Conservation (phyloP, 352 stramenopile species). For the Globisporangium cylindrosporum region DNA sequence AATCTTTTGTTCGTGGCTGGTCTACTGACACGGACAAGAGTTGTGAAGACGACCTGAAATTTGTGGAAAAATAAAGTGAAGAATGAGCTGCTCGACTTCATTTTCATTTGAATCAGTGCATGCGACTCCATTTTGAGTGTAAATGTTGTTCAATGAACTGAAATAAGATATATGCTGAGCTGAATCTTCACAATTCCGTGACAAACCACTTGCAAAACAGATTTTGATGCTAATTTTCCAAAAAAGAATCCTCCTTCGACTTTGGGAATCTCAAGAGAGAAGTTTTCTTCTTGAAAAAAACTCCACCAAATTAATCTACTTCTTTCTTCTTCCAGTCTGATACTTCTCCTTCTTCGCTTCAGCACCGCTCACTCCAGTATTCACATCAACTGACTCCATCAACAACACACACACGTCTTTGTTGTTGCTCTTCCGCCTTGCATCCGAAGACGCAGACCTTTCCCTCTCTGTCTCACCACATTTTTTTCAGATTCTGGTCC, state of each 20-base stretch:
- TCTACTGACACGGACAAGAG: not conserved
- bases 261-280: not conserved
- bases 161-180: not conserved
- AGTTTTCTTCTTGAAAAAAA: not conserved
- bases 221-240: conserved; percentile 2
- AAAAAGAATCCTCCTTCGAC: conserved; percentile 5
- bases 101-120: not conserved
- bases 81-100: not conserved
- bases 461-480: too few species aligned
- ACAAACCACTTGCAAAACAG: not conserved
- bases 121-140: too few species aligned
- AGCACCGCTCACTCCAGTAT: too few species aligned
- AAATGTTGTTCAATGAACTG: not conserved
- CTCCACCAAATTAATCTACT: not conserved
- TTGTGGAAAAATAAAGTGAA: not conserved
- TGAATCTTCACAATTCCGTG: not conserved
- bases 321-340: too few species aligned
- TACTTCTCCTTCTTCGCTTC: too few species aligned
- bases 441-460: too few species aligned
- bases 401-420: too few species aligned
- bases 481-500: too few species aligned
- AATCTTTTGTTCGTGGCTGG: conserved; percentile 1
- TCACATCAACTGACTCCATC: too few species aligned
- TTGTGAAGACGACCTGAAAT: not conserved
- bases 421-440: too few species aligned